phyloP scores from a whole-genome alignment of 2,329 filamentous ascomycete species.

The Pestalotiopsis sp. region DNA sequence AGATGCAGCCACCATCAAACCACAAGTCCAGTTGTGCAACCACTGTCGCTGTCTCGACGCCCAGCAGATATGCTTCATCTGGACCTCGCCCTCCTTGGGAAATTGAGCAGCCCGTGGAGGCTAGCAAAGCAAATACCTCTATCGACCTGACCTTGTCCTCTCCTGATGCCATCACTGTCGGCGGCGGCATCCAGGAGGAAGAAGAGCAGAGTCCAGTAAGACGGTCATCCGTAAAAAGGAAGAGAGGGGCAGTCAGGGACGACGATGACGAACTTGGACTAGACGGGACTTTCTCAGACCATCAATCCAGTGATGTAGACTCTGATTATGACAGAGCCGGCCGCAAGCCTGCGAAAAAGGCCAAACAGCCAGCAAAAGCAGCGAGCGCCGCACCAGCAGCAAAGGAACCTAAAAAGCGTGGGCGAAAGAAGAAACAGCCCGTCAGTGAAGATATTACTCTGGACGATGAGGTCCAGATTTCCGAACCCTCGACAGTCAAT shows the following conservation, averaged over 20 bases:
- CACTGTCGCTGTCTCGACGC: conserved; percentile 35
- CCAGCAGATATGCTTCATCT: conserved; percentile 32
- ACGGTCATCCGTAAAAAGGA: conserved; percentile 19
- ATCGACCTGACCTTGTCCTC: conserved; percentile 33
- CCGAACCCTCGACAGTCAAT: not conserved
- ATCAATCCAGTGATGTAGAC: conserved; percentile 6
- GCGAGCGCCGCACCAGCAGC: not conserved
- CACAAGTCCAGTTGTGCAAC: conserved; percentile 33
- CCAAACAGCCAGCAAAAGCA: not conserved
- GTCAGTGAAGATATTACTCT: conserved; percentile 12
- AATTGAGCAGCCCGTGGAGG: conserved; percentile 1
- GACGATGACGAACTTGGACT: conserved; percentile 30
- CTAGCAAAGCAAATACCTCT: conserved; percentile 14
- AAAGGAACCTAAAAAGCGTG: conserved; percentile 30
- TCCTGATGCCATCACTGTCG: conserved; percentile 27
- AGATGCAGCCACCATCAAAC: conserved; percentile 18
- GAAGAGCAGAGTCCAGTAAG: conserved; percentile 6
- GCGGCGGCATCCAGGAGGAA: conserved; percentile 12
- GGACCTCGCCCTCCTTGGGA: conserved; percentile 31
- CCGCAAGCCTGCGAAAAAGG: not conserved
- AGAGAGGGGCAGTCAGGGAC: conserved; percentile 20
- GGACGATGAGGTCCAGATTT: conserved; percentile 5
- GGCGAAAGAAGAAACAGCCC: conserved; percentile 33
- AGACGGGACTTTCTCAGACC: not conserved
- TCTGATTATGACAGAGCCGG: not conserved